Evolutionary conservation across 2,329 filamentous ascomycete genomes (phyloP).

Genomic region (Aureobasidium sp.): DNA sequence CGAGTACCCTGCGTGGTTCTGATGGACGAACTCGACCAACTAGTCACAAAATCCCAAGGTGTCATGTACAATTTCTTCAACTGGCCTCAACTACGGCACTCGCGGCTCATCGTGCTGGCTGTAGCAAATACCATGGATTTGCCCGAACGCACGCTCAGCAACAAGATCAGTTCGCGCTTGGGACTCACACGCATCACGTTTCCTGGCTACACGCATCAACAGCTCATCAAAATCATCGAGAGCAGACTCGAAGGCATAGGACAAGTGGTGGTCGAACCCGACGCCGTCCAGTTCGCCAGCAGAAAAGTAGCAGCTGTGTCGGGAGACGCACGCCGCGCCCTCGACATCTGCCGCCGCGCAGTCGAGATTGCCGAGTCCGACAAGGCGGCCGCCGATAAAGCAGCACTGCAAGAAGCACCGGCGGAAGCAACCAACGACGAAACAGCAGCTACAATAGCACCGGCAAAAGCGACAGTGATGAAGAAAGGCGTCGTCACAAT

Average conservation of each 20-base stretch:
- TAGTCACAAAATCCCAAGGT: slow-evolving; percentile 97
- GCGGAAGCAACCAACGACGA: slow-evolving; percentile 19
- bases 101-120: slow-evolving; percentile 86
- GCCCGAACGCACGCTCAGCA: slow-evolving; percentile 88
- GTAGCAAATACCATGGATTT: slow-evolving; percentile 99
- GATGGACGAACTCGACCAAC: slow-evolving; percentile 96
- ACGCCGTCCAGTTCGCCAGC: slow-evolving; percentile 92
- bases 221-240: slow-evolving; percentile 94
- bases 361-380: slow-evolving; percentile 90
- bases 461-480: not conserved
- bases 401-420: slow-evolving; percentile 24
- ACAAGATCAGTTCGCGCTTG: slow-evolving; percentile 87
- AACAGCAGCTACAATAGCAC: slow-evolving; percentile 1
- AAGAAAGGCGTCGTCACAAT: slow-evolving; percentile 66
- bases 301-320: slow-evolving; percentile 95
- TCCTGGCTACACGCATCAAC: slow-evolving; percentile 91
- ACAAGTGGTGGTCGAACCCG: slow-evolving; percentile 72
- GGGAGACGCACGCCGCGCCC: slow-evolving; percentile 80
- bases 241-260: slow-evolving; percentile 86
- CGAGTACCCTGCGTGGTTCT: slow-evolving; percentile 91
- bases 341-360: slow-evolving; percentile 90
- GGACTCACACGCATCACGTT: slow-evolving; percentile 92
- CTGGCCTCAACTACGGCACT: slow-evolving; percentile 88
- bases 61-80: slow-evolving; percentile 99
- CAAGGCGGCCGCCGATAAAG: slow-evolving; percentile 25